phyloP scores from a whole-genome alignment of 371 early-diverging fungal species.

The Mortierella sp. region DNA sequence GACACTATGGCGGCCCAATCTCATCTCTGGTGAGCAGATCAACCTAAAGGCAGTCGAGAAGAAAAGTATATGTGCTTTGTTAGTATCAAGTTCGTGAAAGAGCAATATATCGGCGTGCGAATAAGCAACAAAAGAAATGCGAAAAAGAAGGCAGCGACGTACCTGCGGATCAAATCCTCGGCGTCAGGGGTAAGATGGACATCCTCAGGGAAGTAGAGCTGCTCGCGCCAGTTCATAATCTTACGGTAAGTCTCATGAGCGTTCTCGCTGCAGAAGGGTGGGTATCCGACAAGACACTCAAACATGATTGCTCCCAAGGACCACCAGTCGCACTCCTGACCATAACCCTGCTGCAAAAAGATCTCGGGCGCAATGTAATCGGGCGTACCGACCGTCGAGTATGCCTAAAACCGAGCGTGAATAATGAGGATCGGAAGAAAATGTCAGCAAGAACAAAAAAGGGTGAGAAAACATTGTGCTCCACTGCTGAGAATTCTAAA shows the following conservation, averaged over 20 bases:
- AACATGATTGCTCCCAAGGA: conserved; percentile 99
- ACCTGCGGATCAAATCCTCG: conserved; percentile 92
- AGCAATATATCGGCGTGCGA: background rate
- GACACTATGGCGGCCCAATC: conserved; percentile 86
- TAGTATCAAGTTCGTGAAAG: background rate
- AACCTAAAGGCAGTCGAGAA: conserved; percentile 63
- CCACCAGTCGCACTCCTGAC: conserved; percentile 99
- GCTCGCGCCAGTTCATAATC: conserved; percentile 96
- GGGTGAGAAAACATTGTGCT: background rate
- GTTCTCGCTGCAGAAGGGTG: conserved; percentile 97
- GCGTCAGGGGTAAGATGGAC: conserved; percentile 93
- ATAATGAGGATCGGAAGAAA: background rate
- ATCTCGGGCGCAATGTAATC: conserved; percentile 99
- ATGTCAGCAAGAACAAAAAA: background rate
- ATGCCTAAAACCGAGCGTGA: conserved; percentile 62
- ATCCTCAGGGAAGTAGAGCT: conserved; percentile 93
- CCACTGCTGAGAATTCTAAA: no score
- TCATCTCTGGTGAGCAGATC: conserved; percentile 88
- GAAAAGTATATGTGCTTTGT: background rate
- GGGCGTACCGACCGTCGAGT: conserved; percentile 97
- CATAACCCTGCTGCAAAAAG: conserved; percentile 95
- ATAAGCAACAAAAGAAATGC: background rate
- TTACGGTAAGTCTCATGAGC: conserved; percentile 98
- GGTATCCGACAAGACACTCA: conserved; percentile 98
- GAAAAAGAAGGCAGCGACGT: conserved; percentile 11